A percentile compares a stretch with the other conserved stretches of the same genome.
phyloP scores from a whole-genome alignment of 768 basidiomycete genomes.

The Hirschioporus abietinus region DNA sequence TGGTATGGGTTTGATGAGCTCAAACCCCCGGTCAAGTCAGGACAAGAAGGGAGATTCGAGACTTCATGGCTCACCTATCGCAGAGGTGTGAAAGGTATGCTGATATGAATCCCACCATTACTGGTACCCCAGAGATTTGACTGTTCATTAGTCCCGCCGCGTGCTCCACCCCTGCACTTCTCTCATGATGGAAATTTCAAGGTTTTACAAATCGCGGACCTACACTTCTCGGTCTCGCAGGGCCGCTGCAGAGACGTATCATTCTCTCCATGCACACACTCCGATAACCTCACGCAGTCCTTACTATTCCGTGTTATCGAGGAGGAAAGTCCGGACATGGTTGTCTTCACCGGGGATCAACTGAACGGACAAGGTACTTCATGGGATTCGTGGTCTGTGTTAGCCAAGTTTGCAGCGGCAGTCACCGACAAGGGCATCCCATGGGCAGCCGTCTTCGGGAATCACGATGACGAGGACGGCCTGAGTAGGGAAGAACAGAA shows the following conservation, averaged over 20 bases:
- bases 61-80: conserved; percentile 65
- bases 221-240: conserved; percentile 83
- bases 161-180: conserved; percentile 78
- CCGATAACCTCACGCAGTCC: conserved; percentile 75
- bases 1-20: conserved; percentile 86
- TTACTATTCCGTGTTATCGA: conserved; percentile 71
- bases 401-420: conserved; percentile 81
- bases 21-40: conserved; percentile 49
- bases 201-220: conserved; percentile 86
- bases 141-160: conserved; percentile 50
- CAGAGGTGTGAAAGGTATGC: conserved; percentile 68
- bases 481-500: conserved; percentile 59
- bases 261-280: conserved; percentile 45
- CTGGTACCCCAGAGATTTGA: not conserved
- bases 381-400: conserved; percentile 83
- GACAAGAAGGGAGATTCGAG: conserved; percentile 33
- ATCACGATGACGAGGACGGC: conserved; percentile 84
- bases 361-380: conserved; percentile 87
- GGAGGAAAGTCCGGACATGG: conserved; percentile 80
- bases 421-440: conserved; percentile 75
- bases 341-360: conserved; percentile 92
- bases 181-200: conserved; percentile 80
- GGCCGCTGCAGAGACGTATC: conserved; percentile 74
- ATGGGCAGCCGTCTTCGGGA: conserved; percentile 92
- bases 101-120: not conserved